These are phyloP conservation scores for Diplodia corticola DNA, from an alignment of 2,329 filamentous ascomycete genomes.

Conservation along the genomic window DNA sequence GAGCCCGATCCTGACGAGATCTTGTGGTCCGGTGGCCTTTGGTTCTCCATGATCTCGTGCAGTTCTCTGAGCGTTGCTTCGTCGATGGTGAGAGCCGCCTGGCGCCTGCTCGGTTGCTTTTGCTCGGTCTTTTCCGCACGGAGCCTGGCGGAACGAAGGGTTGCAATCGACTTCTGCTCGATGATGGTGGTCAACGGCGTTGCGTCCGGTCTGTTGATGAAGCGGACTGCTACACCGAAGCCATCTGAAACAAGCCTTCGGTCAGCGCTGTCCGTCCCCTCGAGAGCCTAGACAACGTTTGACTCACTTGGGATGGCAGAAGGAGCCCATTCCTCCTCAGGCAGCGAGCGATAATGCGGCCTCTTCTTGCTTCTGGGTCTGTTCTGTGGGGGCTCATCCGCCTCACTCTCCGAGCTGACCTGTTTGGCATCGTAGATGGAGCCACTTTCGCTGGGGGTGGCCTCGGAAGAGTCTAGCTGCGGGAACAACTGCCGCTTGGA, in stretches of 20 bases:
- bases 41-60: constrained; percentile 19
- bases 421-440: constrained; percentile 19
- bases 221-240: constrained; percentile 25
- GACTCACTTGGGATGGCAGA: constrained; percentile 16
- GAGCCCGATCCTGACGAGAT: background rate
- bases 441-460: constrained; percentile 24
- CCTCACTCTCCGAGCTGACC: background rate
- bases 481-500: constrained; percentile 19
- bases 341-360: background rate
- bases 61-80: constrained; percentile 21
- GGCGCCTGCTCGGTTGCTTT: constrained; percentile 14
- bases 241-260: constrained; percentile 15
- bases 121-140: background rate
- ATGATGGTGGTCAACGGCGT: constrained; percentile 47
- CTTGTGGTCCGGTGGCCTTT: background rate
- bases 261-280: background rate
- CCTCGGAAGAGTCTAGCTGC: constrained; percentile 24
- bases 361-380: background rate
- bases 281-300: background rate
- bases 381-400: constrained; percentile 2
- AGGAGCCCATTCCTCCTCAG: constrained; percentile 10
- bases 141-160: constrained; percentile 35
- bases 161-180: constrained; percentile 45
- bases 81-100: constrained; percentile 15
- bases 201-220: constrained; percentile 34